Evolutionary conservation across 345 rosid genomes (phyloP), one percentile per base, ranked within the genome.

Genomic region (Citrus mangshanensis): DNA sequence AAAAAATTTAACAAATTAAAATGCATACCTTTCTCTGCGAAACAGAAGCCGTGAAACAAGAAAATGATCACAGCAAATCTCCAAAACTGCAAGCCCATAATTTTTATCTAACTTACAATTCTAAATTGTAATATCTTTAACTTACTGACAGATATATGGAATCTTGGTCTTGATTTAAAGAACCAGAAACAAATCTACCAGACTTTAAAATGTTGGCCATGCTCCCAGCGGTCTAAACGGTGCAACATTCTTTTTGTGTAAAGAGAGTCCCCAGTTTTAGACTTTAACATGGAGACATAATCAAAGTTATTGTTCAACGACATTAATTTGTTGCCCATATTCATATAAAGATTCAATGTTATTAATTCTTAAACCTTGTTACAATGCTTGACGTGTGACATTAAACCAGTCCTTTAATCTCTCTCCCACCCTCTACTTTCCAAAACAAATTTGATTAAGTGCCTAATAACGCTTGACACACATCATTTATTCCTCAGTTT

Each of bases 1-100:
- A 13, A 46, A 46, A 46, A 46, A 46, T 3, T 12, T 12, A 46
- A 46, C 4, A 46, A 46, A 54, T 5, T 54, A 54, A 54, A 21
- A 16, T 38, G 4, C 59, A 22, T 80, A 92, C 92, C 93, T 87
- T 82, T 70, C 69, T 82, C 89, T 18, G 92, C 78, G 73, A 30
- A 24, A 78, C 83, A 84, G 64, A 84, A 81, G 83, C 77, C 81
- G 69, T 76, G 85, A 65, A 81, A 77, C 72, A 81, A 40, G 69
- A 82, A 72, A 70, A 75, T 65, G 30, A 70, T 46, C 18, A 0
- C 37, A 16, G 75, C 56, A 64, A 77, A 73, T 72, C 72, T 71
- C 76, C 82, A 80, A 3, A 42, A 63, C 2, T 12, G 7, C 28
- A 81, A 34, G 77, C 32, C 82, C 87, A 76, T 81, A 1, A 14